Percentiles rank a stretch among this genome's conserved stretches.
Conservation (phyloP, 2,329 filamentous ascomycete species). For the Hortaea werneckii region DNA sequence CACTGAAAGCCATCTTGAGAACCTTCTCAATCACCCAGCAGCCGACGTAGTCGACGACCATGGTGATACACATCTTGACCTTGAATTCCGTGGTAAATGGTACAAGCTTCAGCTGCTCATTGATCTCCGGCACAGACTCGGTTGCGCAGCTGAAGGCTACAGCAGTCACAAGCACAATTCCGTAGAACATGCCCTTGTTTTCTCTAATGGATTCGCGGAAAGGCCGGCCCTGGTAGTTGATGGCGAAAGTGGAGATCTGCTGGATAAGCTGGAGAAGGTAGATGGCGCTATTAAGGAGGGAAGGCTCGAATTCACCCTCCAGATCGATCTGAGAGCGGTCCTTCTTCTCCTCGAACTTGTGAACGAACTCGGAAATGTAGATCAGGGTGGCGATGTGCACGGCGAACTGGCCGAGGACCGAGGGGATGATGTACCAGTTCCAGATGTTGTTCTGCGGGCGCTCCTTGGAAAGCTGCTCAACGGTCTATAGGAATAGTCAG, state of each 20-base stretch:
- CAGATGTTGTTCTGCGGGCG: conserved; percentile 97
- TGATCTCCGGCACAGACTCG: conserved; percentile 91
- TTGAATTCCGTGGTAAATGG: conserved; percentile 87
- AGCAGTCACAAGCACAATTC: conserved; percentile 76
- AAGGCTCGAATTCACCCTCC: conserved; percentile 88
- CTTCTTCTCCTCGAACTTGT: conserved; percentile 62
- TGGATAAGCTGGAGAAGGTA: conserved; percentile 97
- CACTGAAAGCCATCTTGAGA: conserved; percentile 77
- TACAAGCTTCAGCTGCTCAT: conserved; percentile 84
- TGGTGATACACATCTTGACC: conserved; percentile 67
- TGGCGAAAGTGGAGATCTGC: conserved; percentile 96
- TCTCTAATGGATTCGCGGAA: conserved; percentile 94
- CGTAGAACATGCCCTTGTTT: conserved; percentile 98
- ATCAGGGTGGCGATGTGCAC: conserved; percentile 90
- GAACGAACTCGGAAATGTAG: conserved; percentile 85
- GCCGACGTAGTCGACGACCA: conserved; percentile 76
- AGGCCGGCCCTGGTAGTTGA: conserved; percentile 97
- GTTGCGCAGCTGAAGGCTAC: conserved; percentile 92
- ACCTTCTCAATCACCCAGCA: conserved; percentile 83
- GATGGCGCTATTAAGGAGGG: conserved; percentile 89
- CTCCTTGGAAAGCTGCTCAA: conserved; percentile 92
- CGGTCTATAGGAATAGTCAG: conserved; percentile 47
- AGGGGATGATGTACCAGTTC: conserved; percentile 97
- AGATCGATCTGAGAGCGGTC: conserved; percentile 59
- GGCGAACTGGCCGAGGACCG: conserved; percentile 92